These are phyloP conservation scores for Lagenidium sp. DNA, from an alignment of 352 stramenopile species.

Conservation along the genomic window DNA sequence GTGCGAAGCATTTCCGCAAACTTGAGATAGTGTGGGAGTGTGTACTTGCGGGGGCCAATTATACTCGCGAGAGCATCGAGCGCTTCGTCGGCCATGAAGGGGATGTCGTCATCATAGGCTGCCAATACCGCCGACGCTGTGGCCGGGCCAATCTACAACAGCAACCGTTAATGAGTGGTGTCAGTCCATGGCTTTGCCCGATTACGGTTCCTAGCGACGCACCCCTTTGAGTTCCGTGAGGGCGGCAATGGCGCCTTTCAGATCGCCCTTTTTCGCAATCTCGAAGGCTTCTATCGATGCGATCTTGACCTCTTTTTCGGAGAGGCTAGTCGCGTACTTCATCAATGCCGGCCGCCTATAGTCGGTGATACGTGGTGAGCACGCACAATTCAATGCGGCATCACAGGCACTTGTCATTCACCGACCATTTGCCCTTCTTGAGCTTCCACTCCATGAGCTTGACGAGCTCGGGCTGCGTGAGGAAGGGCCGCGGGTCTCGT, in stretches of 20 bases:
- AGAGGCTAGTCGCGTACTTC: slow-evolving; percentile 50
- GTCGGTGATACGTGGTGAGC: too few species aligned
- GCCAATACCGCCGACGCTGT: slow-evolving; percentile 66
- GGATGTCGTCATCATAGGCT: slow-evolving; percentile 49
- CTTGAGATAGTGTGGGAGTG: slow-evolving; percentile 55
- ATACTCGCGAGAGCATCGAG: slow-evolving; percentile 54
- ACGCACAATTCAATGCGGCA: too few species aligned
- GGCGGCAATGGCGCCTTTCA: slow-evolving; percentile 39
- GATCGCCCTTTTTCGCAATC: slow-evolving; percentile 19
- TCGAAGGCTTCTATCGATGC: slow-evolving; percentile 36
- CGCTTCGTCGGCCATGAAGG: slow-evolving; percentile 78
- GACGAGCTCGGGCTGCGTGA: slow-evolving; percentile 45
- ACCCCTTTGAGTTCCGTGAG: slow-evolving; percentile 63
- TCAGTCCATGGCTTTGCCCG: too few species aligned
- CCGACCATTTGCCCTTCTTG: slow-evolving; percentile 77
- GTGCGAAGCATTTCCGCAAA: slow-evolving; percentile 38
- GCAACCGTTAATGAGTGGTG: too few species aligned
- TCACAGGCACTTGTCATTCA: too few species aligned
- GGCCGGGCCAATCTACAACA: slow-evolving; percentile 62
- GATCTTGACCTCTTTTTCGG: slow-evolving; percentile 29
- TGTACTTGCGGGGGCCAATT: slow-evolving; percentile 76
- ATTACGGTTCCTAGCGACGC: too few species aligned
- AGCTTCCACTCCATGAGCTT: slow-evolving; percentile 80
- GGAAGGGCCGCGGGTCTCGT: slow-evolving; percentile 36
- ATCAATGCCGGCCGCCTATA: slow-evolving; percentile 60